These are phyloP conservation scores for Eucalyptus rudis DNA, from an alignment of 345 rosid genomes.

Conservation along the genomic window DNA sequence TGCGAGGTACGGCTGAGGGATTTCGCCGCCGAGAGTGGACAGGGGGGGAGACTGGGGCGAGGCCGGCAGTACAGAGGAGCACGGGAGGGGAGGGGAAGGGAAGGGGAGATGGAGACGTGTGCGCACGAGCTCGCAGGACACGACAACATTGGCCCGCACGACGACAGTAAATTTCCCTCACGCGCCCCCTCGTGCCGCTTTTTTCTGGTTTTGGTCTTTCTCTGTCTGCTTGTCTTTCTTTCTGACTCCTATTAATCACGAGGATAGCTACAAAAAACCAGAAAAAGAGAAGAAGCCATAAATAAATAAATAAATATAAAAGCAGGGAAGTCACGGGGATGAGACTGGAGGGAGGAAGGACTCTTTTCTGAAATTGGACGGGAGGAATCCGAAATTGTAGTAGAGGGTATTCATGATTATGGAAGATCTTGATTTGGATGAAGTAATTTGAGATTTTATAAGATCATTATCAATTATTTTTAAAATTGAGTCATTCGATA, in stretches of 20 bases:
- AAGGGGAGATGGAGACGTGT: neutral
- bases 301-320: too few species aligned
- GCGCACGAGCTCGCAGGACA: neutral
- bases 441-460: rapidly evolving
- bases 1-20: neutral
- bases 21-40: neutral
- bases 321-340: neutral
- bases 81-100: neutral
- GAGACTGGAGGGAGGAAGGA: neutral
- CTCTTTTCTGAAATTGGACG: neutral
- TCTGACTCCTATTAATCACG: neutral
- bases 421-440: neutral
- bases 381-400: neutral
- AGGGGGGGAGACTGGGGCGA: too few species aligned
- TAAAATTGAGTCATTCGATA: too few species aligned
- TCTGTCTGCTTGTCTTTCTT: neutral
- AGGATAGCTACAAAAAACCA: neutral
- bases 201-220: neutral
- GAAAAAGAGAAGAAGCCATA: neutral
- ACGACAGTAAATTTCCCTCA: neutral
- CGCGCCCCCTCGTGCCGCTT: neutral
- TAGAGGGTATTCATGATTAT: neutral
- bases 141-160: neutral
- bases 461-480: rapidly evolving
- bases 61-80: neutral